phyloP scores from a whole-genome alignment of 257 asterid genomes.

The Ilex aquifolium region DNA sequence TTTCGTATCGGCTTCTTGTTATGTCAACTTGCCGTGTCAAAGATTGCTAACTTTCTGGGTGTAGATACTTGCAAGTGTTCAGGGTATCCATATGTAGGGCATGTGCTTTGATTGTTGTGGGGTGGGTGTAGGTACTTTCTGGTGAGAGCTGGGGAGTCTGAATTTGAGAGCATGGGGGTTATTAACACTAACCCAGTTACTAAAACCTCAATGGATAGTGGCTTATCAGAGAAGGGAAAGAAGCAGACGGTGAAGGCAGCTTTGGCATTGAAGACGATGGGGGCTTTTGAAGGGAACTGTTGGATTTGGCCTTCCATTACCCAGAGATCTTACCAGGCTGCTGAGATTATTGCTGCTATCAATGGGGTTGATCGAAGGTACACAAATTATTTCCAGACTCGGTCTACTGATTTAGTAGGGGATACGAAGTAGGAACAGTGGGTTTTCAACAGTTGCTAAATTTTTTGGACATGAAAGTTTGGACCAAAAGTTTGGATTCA shows the following conservation, averaged over 20 bases:
- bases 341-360: conserved; percentile 87
- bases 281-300: conserved; percentile 76
- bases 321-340: conserved; percentile 95
- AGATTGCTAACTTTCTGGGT: too few relatives aligned
- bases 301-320: conserved; percentile 99
- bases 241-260: conserved; percentile 77
- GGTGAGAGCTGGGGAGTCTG: conserved; percentile 96
- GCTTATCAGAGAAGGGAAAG: conserved; percentile 75
- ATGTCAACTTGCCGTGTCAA: too few relatives aligned
- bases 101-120: conserved; percentile 1
- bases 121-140: conserved; percentile 55
- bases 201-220: conserved; percentile 81
- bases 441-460: too few relatives aligned
- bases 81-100: background rate
- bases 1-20: too few relatives aligned
- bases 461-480: too few relatives aligned
- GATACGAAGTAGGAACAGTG: too few relatives aligned
- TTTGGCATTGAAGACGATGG: conserved; percentile 56
- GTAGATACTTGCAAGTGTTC: background rate
- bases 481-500: too few relatives aligned
- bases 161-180: conserved; percentile 70
- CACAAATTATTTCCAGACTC: background rate
- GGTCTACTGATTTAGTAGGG: too few relatives aligned
- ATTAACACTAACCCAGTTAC: conserved; percentile 96
- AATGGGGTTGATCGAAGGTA: conserved; percentile 73